Conservation (phyloP, 2,329 filamentous ascomycete species). For the Podosphaera xanthii region DNA sequence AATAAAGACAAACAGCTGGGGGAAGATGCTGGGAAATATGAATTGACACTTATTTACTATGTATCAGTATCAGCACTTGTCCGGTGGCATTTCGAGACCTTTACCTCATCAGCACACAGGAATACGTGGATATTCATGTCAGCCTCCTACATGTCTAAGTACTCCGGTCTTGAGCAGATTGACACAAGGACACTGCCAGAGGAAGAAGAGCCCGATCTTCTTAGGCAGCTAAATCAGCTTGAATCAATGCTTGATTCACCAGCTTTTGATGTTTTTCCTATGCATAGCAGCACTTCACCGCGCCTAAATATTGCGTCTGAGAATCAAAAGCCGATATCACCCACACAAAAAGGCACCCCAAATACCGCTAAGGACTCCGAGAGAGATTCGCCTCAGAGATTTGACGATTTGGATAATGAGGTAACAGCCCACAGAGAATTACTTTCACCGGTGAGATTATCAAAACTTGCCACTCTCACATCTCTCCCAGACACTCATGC, state of each 20-base stretch:
- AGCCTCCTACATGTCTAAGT: too few species aligned
- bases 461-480: not conserved
- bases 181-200: not conserved
- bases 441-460: too few species aligned
- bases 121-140: too few species aligned
- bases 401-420: not conserved
- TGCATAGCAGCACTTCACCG: not conserved
- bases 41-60: too few species aligned
- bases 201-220: not conserved
- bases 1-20: too few species aligned
- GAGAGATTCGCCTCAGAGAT: not conserved
- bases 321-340: not conserved
- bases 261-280: not conserved
- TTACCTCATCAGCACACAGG: too few species aligned
- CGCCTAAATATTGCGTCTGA: not conserved
- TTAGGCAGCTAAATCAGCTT: not conserved
- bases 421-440: not conserved
- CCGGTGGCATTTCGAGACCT: too few species aligned
- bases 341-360: not conserved
- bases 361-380: not conserved
- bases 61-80: too few species aligned
- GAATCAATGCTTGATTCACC: not conserved
- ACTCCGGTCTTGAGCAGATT: too few species aligned
- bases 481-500: constrained; percentile 11
- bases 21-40: too few species aligned